Base-by-base conservation (phyloP, 1,284 basidiomycete species). In the Leccinum fallax region DNA sequence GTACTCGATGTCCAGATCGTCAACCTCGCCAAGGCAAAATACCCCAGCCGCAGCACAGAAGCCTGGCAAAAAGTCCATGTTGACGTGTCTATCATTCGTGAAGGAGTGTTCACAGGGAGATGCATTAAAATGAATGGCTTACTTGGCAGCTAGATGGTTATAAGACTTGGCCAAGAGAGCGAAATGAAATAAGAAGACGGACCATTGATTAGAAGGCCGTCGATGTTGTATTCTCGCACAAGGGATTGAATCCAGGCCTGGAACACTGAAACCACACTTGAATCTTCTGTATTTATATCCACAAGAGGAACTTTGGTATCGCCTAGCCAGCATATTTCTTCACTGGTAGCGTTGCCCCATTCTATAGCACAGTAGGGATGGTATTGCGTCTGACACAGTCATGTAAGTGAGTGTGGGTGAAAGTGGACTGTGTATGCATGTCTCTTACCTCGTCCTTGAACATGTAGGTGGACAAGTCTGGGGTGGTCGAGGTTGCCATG, bases 21-120 rank as follows among this genome's bases (percentile, higher is more conserved):
- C 87, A 21, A 94, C 89, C 76, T 94, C 92, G 36, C 93, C 93
- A 57, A 93, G 90, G 64, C 90, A 92, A 77, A 93, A 95, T 40
- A 93, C 89, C 2, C 89, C 90, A 0, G 90, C 88, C 24, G 83
- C 83, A 38, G 76, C 77, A 67, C 86, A 89, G 73, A 95, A 94
- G 2, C 70, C 74, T 0, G 86, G 82, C 89, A 88, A 91, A 72
- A 92, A 92, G 62, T 81, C 78, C 55, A 82, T 79, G 36, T 87
- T 80, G 30, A 89, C 81, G 67, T 90, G 87, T 70, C 87, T 90
- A 57, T 60, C 32, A 13, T 61, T 26, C 19, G 49, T 61, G 52
- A 64, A 19, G 57, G 24, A 26, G n/a, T 26, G 53, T n/a, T 55
- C n/a, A 3, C 16, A 8, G 19, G 32, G 16, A 34, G 1, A 30